These are phyloP conservation scores for Sporothrix luriei DNA, from an alignment of 2,329 filamentous ascomycete species.

Conservation along the genomic window DNA sequence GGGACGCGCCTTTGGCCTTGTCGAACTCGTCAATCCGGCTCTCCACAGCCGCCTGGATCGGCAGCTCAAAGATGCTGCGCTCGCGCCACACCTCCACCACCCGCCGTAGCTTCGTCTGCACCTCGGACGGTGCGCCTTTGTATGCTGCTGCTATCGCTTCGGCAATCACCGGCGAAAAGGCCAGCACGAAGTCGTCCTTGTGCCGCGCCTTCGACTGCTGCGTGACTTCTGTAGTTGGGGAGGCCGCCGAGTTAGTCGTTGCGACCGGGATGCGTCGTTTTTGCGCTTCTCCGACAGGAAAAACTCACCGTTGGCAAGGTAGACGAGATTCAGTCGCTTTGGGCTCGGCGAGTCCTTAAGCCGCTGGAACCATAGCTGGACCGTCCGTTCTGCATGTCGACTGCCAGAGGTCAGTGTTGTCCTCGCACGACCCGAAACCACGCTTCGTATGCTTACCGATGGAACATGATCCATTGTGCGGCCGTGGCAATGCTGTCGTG, in stretches of 20 bases:
- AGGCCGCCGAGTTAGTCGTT: neutral
- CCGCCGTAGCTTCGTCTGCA: slow-evolving; percentile 82
- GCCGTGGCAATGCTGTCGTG: slow-evolving; percentile 96
- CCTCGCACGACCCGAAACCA: neutral
- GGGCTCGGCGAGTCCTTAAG: slow-evolving; percentile 83
- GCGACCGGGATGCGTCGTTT: neutral
- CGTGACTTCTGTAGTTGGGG: slow-evolving; percentile 71
- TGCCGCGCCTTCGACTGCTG: slow-evolving; percentile 93
- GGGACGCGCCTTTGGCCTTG: slow-evolving; percentile 58
- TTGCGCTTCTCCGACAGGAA: neutral
- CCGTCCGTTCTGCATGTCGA: slow-evolving; percentile 88
- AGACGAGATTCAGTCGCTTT: slow-evolving; percentile 87
- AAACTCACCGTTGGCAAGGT: slow-evolving; percentile 84
- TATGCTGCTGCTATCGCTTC: slow-evolving; percentile 91
- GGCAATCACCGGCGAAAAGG: slow-evolving; percentile 87
- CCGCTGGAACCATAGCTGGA: slow-evolving; percentile 86
- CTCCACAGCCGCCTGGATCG: slow-evolving; percentile 81
- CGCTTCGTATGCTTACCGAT: slow-evolving; percentile 66
- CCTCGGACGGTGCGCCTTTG: slow-evolving; percentile 80
- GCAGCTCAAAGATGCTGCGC: slow-evolving; percentile 76
- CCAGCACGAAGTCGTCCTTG: slow-evolving; percentile 88
- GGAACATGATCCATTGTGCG: slow-evolving; percentile 99
- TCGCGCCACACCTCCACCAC: slow-evolving; percentile 95
- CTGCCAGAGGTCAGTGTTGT: slow-evolving; percentile 49
- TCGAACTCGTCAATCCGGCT: slow-evolving; percentile 71